phyloP scores from a whole-genome alignment of 441 rosid species.

The Manihot esculenta region DNA sequence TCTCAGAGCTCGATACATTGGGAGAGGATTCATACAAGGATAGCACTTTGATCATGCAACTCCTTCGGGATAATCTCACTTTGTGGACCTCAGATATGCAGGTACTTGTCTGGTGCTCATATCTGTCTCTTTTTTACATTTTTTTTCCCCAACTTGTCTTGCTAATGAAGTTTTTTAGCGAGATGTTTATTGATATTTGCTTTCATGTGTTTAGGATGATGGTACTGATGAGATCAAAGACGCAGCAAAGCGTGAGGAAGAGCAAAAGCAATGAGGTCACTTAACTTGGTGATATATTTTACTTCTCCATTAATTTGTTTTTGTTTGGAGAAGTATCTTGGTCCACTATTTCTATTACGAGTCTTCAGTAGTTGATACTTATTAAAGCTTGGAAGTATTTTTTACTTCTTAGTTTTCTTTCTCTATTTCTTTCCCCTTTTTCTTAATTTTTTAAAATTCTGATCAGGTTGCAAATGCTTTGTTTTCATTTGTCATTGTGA shows the following conservation, averaged over 20 bases:
- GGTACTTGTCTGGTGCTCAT: slow-evolving; percentile 23
- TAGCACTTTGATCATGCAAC: slow-evolving; percentile 76
- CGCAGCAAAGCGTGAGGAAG: slow-evolving; percentile 42
- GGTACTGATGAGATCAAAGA: slow-evolving; percentile 52
- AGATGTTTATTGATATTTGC: slow-evolving; percentile 13
- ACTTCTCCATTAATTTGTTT: slow-evolving; percentile 38
- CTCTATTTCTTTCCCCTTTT: background rate
- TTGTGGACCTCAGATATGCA: slow-evolving; percentile 83
- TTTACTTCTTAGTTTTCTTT: slow-evolving; percentile 11
- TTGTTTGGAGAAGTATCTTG: slow-evolving; percentile 35
- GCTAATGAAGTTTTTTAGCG: too few relatives aligned
- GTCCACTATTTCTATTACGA: slow-evolving; percentile 13
- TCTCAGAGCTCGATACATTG: slow-evolving; percentile 65
- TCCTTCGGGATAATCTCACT: slow-evolving; percentile 73
- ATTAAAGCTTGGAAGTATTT: slow-evolving; percentile 11
- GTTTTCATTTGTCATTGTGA: slow-evolving; percentile 23
- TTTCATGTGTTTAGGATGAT: slow-evolving; percentile 34
- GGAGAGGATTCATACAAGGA: slow-evolving; percentile 85
- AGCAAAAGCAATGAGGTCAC: slow-evolving; percentile 38
- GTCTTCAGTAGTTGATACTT: slow-evolving; percentile 9
- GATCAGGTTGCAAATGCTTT: slow-evolving; percentile 15
- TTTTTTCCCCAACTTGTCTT: too few relatives aligned
- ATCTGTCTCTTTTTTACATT: too few relatives aligned
- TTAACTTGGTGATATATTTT: slow-evolving; percentile 10
- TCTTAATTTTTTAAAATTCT: slow-evolving; percentile 1